Conservation (phyloP, 1,284 basidiomycete genomes). For the Fomitopsis betulina region DNA sequence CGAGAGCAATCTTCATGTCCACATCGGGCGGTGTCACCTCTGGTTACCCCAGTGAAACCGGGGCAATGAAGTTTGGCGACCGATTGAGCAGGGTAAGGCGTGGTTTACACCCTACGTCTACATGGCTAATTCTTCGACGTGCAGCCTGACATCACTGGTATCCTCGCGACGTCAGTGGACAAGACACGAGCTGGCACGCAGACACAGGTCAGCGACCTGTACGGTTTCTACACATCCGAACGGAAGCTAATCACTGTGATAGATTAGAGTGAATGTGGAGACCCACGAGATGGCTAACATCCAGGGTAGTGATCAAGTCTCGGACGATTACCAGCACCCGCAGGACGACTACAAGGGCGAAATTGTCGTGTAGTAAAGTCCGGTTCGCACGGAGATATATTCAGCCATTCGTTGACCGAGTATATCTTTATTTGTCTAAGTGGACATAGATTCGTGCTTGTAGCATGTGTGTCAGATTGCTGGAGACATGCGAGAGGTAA, state of each 20-base stretch:
- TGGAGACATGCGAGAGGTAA: no score
- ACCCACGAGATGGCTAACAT: neutral
- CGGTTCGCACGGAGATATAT: neutral
- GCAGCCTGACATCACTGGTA: neutral
- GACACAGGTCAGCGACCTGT: neutral
- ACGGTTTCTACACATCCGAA: no score
- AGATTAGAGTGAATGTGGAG: slow-evolving; percentile 3
- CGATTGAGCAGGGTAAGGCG: neutral
- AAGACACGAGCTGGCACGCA: neutral
- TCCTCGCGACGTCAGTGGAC: neutral
- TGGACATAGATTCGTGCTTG: neutral
- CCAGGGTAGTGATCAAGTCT: neutral
- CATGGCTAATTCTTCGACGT: neutral
- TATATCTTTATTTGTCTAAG: neutral
- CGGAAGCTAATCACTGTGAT: neutral
- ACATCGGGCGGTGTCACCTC: neutral
- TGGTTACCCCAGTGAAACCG: neutral
- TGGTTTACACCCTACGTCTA: no score
- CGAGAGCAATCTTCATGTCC: neutral
- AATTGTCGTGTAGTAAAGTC: neutral
- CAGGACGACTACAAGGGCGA: neutral
- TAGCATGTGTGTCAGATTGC: neutral
- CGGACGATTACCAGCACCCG: neutral
- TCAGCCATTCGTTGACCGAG: neutral
- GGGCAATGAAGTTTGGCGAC: neutral